Conservation (phyloP, 345 rosid genomes). For the Lepidium aucheri region DNA sequence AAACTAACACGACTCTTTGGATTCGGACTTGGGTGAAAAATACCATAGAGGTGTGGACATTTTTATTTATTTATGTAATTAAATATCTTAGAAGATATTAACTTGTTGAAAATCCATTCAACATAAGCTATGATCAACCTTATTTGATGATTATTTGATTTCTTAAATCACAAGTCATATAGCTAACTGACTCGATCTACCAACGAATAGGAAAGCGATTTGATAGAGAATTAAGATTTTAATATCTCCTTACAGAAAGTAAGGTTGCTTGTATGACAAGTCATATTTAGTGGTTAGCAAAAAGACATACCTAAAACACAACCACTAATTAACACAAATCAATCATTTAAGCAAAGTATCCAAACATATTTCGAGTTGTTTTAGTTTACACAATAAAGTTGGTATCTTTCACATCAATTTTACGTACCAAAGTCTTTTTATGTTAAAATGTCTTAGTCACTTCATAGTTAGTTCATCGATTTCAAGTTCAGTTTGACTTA, state of each 20-base stretch:
- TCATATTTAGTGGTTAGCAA: slow-evolving; percentile 20
- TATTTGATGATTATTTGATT: slow-evolving; percentile 1
- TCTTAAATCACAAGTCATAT: slow-evolving; percentile 5
- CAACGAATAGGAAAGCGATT: slow-evolving; percentile 7
- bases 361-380: neutral
- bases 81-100: no score
- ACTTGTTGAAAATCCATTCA: no score
- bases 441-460: slow-evolving; percentile 20
- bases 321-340: slow-evolving; percentile 19
- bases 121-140: neutral
- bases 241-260: neutral
- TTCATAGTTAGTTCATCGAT: neutral
- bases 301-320: slow-evolving; percentile 23
- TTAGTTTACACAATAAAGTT: slow-evolving; percentile 1
- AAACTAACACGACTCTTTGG: no score
- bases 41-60: no score
- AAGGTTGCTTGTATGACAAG: slow-evolving; percentile 14
- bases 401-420: slow-evolving; percentile 26
- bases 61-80: no score
- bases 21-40: no score
- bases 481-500: neutral
- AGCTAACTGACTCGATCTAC: slow-evolving; percentile 12
- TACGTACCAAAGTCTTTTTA: slow-evolving; percentile 5
- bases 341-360: slow-evolving; percentile 7
- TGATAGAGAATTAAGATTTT: neutral